Evolutionary conservation across 2,329 filamentous ascomycete species (phyloP).

Genomic region (Neobulgaria alba): DNA sequence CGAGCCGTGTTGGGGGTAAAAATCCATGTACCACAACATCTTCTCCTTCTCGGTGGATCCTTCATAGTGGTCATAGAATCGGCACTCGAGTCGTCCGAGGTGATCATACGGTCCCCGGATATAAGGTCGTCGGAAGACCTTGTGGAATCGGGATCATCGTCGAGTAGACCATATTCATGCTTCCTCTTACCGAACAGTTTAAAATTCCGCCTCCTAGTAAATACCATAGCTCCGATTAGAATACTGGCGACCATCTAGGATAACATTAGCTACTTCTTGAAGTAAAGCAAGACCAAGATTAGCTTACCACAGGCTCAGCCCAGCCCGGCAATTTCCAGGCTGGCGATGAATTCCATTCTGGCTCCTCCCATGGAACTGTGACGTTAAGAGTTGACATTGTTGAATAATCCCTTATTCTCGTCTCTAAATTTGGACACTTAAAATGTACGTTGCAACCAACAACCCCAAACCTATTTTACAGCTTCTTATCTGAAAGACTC

Average conservation of each 20-base stretch:
- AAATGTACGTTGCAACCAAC: no score
- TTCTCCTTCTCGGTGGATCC: constrained; percentile 39
- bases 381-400: no score
- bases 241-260: constrained; percentile 28
- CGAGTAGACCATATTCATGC: constrained; percentile 15
- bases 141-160: constrained; percentile 22
- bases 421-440: no score
- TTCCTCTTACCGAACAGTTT: constrained; percentile 17
- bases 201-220: constrained; percentile 23
- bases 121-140: constrained; percentile 27
- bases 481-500: no score
- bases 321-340: constrained; percentile 28
- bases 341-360: constrained; percentile 27
- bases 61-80: constrained; percentile 23
- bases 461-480: no score
- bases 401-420: no score
- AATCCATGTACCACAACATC: constrained; percentile 39
- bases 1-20: constrained; percentile 51
- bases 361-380: constrained; percentile 22
- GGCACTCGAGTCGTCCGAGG: constrained; percentile 7
- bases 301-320: constrained; percentile 27
- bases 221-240: constrained; percentile 25
- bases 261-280: constrained; percentile 10
- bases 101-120: constrained; percentile 21
- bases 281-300: neutral